Conservation (phyloP, 345 rosid genomes). For the Passiflora organensis region DNA sequence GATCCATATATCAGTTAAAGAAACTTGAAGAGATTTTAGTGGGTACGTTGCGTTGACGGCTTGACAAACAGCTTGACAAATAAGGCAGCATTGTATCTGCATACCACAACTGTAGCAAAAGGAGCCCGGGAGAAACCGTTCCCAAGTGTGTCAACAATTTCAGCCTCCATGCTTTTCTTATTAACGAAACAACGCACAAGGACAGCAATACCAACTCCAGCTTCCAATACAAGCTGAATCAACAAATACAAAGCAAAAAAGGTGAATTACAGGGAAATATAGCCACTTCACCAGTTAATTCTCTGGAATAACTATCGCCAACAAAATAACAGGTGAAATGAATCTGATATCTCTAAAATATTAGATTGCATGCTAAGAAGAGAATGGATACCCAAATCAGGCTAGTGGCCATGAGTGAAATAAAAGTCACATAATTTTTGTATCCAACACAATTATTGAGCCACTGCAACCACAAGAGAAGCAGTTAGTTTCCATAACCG, state of each 20-base stretch:
- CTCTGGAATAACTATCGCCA: not conserved
- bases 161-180: constrained; percentile 75
- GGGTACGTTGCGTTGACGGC: constrained; percentile 7
- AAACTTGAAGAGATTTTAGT: constrained; percentile 5
- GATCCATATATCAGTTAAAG: constrained; percentile 21
- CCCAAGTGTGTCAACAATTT: constrained; percentile 91
- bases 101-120: constrained; percentile 94
- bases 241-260: constrained; percentile 1
- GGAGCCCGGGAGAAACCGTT: constrained; percentile 95
- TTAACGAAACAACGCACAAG: constrained; percentile 81
- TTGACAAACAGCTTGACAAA: not conserved
- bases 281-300: not conserved
- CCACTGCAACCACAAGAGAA: constrained; percentile 58
- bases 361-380: not conserved
- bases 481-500: constrained; percentile 9
- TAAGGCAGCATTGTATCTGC: no score
- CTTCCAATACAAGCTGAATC: constrained; percentile 76
- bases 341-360: not conserved
- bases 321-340: not conserved
- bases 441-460: constrained; percentile 96
- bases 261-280: not conserved
- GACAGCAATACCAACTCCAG: constrained; percentile 86
- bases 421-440: constrained; percentile 81
- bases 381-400: constrained; percentile 74
- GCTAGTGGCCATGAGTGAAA: constrained; percentile 82